phyloP scores from a whole-genome alignment of 2,329 filamentous ascomycete genomes.

The Colletotrichum gigasporum region DNA sequence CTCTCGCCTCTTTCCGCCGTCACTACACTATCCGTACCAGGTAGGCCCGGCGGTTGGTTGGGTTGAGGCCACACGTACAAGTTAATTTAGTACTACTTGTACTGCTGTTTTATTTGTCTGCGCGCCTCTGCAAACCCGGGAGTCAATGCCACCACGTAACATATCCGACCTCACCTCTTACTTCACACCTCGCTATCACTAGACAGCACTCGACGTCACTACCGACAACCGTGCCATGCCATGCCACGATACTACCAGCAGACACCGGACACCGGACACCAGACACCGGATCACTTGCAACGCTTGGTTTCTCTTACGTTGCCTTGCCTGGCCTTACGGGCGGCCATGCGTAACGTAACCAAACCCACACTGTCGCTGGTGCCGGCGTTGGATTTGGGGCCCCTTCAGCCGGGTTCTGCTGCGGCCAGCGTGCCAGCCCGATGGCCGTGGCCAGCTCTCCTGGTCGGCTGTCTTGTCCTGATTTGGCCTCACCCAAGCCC shows the following conservation, averaged over 20 bases:
- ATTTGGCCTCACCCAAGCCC: too few species aligned
- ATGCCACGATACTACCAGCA: neutral
- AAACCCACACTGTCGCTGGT: neutral
- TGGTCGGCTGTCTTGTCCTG: neutral
- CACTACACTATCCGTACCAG: too few species aligned
- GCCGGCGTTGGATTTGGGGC: neutral
- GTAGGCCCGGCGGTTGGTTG: too few species aligned
- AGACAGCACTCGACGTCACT: neutral
- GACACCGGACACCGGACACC: neutral
- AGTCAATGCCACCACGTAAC: neutral
- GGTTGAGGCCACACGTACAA: too few species aligned
- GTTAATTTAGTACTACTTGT: too few species aligned
- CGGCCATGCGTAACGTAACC: neutral
- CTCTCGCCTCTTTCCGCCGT: too few species aligned
- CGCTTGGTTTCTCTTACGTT: neutral
- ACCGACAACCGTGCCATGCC: neutral
- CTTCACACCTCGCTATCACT: too few species aligned
- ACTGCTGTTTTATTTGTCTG: too few species aligned
- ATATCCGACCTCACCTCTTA: too few species aligned
- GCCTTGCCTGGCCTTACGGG: neutral
- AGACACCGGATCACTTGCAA: neutral
- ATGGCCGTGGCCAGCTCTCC: constrained; percentile 1
- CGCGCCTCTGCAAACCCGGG: neutral
- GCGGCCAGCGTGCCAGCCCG: neutral
- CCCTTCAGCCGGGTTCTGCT: neutral